A percentile compares a stretch with the other conserved stretches of the same genome.
phyloP scores from a whole-genome alignment of 2,329 filamentous ascomycete species.

The Clonostachys byssicola region DNA sequence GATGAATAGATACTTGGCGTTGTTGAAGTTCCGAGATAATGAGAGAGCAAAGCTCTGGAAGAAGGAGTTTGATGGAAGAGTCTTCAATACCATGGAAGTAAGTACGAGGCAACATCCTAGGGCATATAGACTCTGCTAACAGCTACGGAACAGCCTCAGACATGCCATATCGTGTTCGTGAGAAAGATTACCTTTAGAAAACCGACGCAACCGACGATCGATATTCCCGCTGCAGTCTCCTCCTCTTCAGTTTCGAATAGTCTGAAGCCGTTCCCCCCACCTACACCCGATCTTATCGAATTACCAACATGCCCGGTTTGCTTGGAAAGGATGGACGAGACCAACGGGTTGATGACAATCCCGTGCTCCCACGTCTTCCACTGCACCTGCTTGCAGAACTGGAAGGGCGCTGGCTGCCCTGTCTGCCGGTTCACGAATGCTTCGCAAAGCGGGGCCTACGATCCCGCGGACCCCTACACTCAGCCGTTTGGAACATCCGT shows the following conservation, averaged over 20 bases:
- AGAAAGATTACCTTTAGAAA: conserved; percentile 84
- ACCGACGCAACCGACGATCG: conserved; percentile 43
- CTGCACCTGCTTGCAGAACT: conserved; percentile 92
- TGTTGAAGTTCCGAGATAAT: conserved; percentile 86
- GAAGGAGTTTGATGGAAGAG: conserved; percentile 83
- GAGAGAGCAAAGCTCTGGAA: conserved; percentile 76
- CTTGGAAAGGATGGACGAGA: conserved; percentile 97
- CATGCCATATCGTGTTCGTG: conserved; percentile 92
- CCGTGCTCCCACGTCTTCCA: conserved; percentile 98
- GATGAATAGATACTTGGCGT: conserved; percentile 88
- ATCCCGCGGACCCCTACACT: conserved; percentile 42
- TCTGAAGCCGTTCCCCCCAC: conserved; percentile 57
- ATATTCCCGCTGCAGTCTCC: conserved; percentile 42
- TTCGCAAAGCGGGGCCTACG: conserved; percentile 24
- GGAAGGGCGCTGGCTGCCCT: conserved; percentile 90
- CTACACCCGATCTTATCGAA: conserved; percentile 81
- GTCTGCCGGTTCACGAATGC: conserved; percentile 83
- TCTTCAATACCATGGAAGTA: conserved; percentile 90
- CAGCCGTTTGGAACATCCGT: conserved; percentile 54
- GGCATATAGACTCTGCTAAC: too few species aligned
- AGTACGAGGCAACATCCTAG: conserved; percentile 3
- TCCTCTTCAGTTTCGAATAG: conserved; percentile 35
- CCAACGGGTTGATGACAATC: conserved; percentile 89
- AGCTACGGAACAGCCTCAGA: conserved; percentile 60
- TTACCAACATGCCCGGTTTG: conserved; percentile 95